Conservation (phyloP, 495 filamentous ascomycete species). For the Neurospora africana region DNA sequence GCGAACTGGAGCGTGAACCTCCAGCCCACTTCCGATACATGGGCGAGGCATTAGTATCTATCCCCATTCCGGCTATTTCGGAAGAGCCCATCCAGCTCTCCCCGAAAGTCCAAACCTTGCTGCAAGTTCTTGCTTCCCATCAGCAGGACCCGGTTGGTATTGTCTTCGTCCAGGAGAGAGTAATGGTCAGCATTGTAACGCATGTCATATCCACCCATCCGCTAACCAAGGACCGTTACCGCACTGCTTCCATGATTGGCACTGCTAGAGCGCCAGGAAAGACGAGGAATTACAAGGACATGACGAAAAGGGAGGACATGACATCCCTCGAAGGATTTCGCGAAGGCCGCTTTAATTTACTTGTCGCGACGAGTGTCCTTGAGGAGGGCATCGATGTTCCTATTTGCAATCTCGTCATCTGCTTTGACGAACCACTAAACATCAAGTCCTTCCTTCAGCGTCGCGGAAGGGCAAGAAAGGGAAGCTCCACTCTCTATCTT, state of each 20-base stretch:
- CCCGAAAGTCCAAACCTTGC: constrained; percentile 42
- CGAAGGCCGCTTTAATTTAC: constrained; percentile 57
- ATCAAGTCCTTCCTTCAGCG: constrained; percentile 85
- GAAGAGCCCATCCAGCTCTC: constrained; percentile 29
- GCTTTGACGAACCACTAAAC: constrained; percentile 64
- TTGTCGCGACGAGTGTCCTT: constrained; percentile 74
- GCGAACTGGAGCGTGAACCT: constrained; percentile 12
- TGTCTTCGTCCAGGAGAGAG: constrained; percentile 68
- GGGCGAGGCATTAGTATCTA: constrained; percentile 33
- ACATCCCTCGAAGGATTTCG: constrained; percentile 60
- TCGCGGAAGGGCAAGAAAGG: constrained; percentile 69
- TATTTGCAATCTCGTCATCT: constrained; percentile 78
- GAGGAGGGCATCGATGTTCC: constrained; percentile 91
- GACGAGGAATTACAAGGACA: constrained; percentile 48
- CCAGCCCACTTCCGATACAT: constrained; percentile 41
- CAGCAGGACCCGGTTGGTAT: constrained; percentile 51
- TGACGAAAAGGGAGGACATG: constrained; percentile 43
- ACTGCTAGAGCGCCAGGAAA: constrained; percentile 41
- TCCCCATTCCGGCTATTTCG: constrained; percentile 26
- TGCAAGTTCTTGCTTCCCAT: constrained; percentile 39
- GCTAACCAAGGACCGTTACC: constrained; percentile 44
- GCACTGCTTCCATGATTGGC: constrained; percentile 62
- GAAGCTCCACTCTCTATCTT: constrained; percentile 60
- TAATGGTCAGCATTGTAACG: constrained; percentile 55
- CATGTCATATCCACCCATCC: constrained; percentile 56